phyloP scores from a whole-genome alignment of 2,329 filamentous ascomycete species.

The Penicillium thymicola region DNA sequence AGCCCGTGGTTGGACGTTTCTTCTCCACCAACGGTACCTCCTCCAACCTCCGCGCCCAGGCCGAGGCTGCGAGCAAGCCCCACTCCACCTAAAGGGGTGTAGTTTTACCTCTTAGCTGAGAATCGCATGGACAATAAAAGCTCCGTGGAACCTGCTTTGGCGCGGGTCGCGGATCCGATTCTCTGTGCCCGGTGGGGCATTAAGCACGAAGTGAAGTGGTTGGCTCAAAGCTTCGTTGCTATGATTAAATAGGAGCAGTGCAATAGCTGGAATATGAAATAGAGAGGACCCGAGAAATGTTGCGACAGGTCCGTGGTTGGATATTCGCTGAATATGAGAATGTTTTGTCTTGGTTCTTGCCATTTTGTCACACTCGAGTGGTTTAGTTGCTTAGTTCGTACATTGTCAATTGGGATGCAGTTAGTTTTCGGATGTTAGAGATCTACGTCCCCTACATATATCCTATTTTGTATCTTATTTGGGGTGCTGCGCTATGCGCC shows the following conservation, averaged over 20 bases:
- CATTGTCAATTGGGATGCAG: background rate
- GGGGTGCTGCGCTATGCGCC: background rate
- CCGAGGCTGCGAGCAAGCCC: constrained; percentile 63
- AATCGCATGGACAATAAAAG: constrained; percentile 21
- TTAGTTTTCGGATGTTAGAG: background rate
- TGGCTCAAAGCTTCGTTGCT: constrained; percentile 3
- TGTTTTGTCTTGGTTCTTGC: constrained; percentile 5
- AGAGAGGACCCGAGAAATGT: constrained; percentile 7
- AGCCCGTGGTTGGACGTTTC: constrained; percentile 89
- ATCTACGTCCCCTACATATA: background rate
- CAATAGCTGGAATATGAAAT: constrained; percentile 6
- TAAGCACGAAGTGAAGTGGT: constrained; percentile 1
- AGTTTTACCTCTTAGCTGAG: constrained; percentile 14
- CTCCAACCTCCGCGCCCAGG: constrained; percentile 83
- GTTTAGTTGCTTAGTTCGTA: constrained; percentile 1
- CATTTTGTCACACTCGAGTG: background rate
- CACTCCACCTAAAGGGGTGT: constrained; percentile 57
- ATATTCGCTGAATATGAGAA: constrained; percentile 5
- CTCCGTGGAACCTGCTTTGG: constrained; percentile 3
- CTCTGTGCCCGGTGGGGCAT: constrained; percentile 2
- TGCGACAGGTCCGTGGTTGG: constrained; percentile 6
- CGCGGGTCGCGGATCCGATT: constrained; percentile 20
- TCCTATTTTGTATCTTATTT: background rate
- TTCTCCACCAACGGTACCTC: constrained; percentile 75
- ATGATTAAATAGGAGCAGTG: constrained; percentile 15